A percentile compares a stretch with the other conserved stretches of the same genome.
Conservation (phyloP, 305 asterid genomes). For the Solanum hybrid region DNA sequence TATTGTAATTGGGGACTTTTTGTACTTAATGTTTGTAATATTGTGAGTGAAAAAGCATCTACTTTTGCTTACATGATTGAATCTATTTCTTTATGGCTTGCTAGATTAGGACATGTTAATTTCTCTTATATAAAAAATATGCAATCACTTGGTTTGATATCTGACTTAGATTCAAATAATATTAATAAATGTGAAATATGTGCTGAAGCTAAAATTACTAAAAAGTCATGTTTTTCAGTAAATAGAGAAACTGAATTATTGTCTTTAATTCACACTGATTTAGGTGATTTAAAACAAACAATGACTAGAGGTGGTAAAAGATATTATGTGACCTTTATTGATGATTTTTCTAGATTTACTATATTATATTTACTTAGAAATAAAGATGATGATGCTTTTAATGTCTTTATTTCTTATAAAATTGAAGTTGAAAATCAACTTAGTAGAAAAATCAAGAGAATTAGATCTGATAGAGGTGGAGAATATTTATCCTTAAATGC, state of each 20-base stretch:
- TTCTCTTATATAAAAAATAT: neutral
- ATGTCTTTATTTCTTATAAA: neutral
- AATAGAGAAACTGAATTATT: neutral
- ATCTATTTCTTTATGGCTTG: neutral
- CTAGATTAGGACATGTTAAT: neutral
- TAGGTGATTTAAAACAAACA: neutral
- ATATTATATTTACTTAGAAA: neutral
- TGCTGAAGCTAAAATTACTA: neutral
- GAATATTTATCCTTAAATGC: neutral
- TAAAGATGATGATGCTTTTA: neutral
- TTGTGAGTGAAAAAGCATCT: neutral
- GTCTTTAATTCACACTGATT: neutral
- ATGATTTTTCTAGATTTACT: neutral
- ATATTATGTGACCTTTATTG: neutral
- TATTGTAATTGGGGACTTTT: neutral
- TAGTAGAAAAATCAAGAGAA: neutral
- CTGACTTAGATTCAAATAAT: neutral
- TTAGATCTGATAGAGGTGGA: neutral
- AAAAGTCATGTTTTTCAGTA: neutral
- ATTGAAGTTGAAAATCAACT: neutral
- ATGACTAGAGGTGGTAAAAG: neutral
- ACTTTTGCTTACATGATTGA: neutral
- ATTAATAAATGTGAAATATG: neutral
- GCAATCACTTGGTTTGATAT: neutral
- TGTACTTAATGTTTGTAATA: neutral